phyloP scores from a whole-genome alignment of 306 rosid genomes.

The Prunus fruticosa region DNA sequence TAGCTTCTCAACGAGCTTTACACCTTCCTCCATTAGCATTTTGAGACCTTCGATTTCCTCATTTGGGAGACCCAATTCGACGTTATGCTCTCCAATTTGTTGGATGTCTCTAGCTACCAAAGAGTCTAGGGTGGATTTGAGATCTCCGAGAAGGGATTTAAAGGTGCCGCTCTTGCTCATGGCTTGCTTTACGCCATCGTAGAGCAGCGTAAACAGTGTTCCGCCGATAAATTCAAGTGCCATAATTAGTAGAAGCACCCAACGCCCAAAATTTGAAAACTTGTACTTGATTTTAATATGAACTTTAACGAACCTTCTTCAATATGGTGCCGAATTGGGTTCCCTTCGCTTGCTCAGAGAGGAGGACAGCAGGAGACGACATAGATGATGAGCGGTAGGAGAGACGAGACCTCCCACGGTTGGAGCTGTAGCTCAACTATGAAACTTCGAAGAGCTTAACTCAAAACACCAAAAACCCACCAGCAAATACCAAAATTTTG shows the following conservation, averaged over 20 bases:
- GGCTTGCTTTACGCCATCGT: not conserved
- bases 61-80: not conserved
- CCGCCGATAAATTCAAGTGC: not conserved
- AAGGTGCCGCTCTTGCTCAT: not conserved
- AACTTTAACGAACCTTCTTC: not conserved
- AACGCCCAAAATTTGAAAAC: no score
- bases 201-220: conserved; percentile 4
- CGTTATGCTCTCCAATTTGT: not conserved
- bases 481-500: no score
- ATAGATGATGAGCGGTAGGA: not conserved
- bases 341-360: not conserved
- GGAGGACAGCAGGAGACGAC: not conserved
- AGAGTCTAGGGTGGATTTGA: not conserved
- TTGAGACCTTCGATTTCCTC: not conserved
- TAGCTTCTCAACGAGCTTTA: not conserved
- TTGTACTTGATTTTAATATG: no score
- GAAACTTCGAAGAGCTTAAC: no score
- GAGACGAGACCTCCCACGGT: not conserved
- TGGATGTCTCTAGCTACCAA: not conserved
- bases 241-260: not conserved
- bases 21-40: not conserved
- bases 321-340: no score
- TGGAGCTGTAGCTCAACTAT: not conserved
- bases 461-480: no score
- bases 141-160: conserved; percentile 2